Conservation (phyloP, 441 rosid species). For the Metrosideros polymorpha region DNA sequence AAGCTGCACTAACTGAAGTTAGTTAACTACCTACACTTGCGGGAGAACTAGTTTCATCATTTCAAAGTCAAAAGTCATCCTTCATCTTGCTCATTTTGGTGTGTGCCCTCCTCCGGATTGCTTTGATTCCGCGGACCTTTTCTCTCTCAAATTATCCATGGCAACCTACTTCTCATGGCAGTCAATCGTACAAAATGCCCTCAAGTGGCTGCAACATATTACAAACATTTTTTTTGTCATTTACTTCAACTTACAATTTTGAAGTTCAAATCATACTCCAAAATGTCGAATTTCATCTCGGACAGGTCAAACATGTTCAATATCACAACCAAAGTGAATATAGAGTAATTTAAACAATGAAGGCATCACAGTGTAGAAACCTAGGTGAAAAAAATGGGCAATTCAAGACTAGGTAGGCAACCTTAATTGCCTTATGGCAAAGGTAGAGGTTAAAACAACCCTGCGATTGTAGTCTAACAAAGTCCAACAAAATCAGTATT, state of each 20-base stretch:
- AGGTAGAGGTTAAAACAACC: too few species aligned
- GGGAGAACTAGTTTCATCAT: not conserved
- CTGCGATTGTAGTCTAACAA: too few species aligned
- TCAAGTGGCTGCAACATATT: slow-evolving; percentile 9
- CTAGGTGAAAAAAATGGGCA: too few species aligned
- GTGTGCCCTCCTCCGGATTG: not conserved
- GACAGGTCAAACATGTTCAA: too few species aligned
- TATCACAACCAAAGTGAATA: too few species aligned
- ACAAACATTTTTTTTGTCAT: not conserved
- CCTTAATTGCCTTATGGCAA: too few species aligned
- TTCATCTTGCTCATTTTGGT: not conserved
- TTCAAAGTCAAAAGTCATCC: not conserved
- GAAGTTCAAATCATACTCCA: not conserved
- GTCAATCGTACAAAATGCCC: slow-evolving; percentile 21
- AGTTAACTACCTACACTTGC: not conserved
- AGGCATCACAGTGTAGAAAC: too few species aligned
- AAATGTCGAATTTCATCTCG: not conserved
- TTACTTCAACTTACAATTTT: not conserved
- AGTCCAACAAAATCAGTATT: too few species aligned
- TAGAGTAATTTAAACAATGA: too few species aligned
- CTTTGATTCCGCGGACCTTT: not conserved
- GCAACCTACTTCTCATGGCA: slow-evolving; percentile 19
- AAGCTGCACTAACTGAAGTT: slow-evolving; percentile 7
- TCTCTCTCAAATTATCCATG: slow-evolving; percentile 8
- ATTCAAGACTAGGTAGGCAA: too few species aligned